These are phyloP conservation scores for Cudoniella acicularis DNA, from an alignment of 495 filamentous ascomycete genomes.

Conservation along the genomic window DNA sequence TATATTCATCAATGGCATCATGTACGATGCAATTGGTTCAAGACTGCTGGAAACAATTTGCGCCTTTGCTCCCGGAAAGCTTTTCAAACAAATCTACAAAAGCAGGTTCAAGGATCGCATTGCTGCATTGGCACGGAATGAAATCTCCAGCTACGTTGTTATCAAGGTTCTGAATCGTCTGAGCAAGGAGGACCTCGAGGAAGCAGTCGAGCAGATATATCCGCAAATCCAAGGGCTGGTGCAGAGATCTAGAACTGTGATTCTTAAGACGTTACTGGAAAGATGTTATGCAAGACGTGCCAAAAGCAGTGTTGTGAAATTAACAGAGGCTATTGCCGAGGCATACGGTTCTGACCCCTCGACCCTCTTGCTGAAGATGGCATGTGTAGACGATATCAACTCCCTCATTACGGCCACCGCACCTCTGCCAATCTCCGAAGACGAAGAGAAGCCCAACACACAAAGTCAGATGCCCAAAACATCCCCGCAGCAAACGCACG, in stretches of 20 bases:
- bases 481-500: conserved; percentile 22
- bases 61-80: conserved; percentile 71
- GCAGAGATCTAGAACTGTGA: conserved; percentile 66
- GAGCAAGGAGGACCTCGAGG: conserved; percentile 74
- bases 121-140: conserved; percentile 75
- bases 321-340: conserved; percentile 13
- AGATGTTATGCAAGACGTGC: conserved; percentile 61
- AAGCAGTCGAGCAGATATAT: conserved; percentile 60
- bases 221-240: conserved; percentile 68
- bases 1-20: conserved; percentile 74
- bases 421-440: neutral
- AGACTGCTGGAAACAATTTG: conserved; percentile 84
- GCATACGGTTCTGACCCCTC: conserved; percentile 21
- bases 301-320: conserved; percentile 3
- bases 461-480: conserved; percentile 11
- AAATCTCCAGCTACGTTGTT: conserved; percentile 81
- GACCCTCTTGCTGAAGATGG: conserved; percentile 23
- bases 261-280: conserved; percentile 79
- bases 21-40: conserved; percentile 88
- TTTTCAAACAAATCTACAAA: conserved; percentile 80
- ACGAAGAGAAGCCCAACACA: neutral
- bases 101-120: conserved; percentile 73
- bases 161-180: conserved; percentile 76
- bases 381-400: conserved; percentile 21
- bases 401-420: conserved; percentile 1